A percentile compares a stretch with the other conserved stretches of the same genome.
Conservation (phyloP, 768 basidiomycete species). For the Fomitopsis serialis region DNA sequence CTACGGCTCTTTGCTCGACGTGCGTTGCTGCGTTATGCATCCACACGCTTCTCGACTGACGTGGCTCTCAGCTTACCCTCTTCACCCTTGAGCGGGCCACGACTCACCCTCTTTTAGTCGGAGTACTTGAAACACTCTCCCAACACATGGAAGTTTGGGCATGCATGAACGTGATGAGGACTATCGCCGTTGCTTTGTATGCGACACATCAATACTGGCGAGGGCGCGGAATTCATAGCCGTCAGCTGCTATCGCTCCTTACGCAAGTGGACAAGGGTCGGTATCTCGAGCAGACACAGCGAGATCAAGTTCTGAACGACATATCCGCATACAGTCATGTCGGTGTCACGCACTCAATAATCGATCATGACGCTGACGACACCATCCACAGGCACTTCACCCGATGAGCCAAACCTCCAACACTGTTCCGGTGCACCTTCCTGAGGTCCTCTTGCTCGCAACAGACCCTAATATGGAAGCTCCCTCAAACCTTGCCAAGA, state of each 20-base stretch:
- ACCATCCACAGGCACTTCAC: constrained; percentile 31
- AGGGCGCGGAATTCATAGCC: constrained; percentile 58
- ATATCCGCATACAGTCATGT: constrained; percentile 59
- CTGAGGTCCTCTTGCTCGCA: constrained; percentile 66
- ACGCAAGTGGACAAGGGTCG: constrained; percentile 59
- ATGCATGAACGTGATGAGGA: constrained; percentile 60
- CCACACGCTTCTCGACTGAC: background rate
- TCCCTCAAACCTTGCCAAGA: constrained; percentile 65
- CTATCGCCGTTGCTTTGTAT: constrained; percentile 55
- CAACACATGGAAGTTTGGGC: constrained; percentile 72
- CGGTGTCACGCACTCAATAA: constrained; percentile 19
- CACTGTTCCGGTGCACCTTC: constrained; percentile 34
- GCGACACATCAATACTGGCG: constrained; percentile 60
- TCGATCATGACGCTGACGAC: background rate
- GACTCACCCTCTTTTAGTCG: constrained; percentile 47
- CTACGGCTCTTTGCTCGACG: constrained; percentile 67
- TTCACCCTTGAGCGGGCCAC: constrained; percentile 46
- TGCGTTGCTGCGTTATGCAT: constrained; percentile 24
- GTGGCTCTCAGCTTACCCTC: constrained; percentile 24
- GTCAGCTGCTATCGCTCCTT: constrained; percentile 56
- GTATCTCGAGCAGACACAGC: constrained; percentile 48
- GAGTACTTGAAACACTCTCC: constrained; percentile 67
- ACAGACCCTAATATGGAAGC: constrained; percentile 54
- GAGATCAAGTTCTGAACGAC: constrained; percentile 57
- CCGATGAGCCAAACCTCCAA: constrained; percentile 31